Evolutionary conservation across 352 stramenopile genomes (phyloP), one percentile per base, ranked within the genome.

Genomic region (Plasmopara halstedii): DNA sequence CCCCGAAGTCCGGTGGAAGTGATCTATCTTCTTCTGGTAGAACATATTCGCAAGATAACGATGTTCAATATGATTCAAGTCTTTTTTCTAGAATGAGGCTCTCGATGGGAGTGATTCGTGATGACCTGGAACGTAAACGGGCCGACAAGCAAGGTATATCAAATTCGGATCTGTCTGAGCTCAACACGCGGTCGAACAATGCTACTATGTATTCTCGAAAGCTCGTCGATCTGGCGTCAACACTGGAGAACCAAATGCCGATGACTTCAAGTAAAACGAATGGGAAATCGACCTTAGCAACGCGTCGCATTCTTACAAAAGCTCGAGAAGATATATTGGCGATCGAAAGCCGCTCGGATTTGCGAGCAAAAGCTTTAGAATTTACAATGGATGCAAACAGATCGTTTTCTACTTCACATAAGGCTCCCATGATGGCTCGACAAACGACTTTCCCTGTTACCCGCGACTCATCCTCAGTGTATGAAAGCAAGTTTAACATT

Each of bases 141-240:
- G 46, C 42, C 0, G 47, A 46, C 23, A n/a, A 7, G n/a, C 54
- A 38, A 25, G 26, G 26, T 4, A 66, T 64, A 48, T 70, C 57
- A 4, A 84, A 84, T 36, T 60, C 54, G 2, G 64, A 74, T 18
- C 51, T 88, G 14, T 70, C 74, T 0, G 74, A 87, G 48, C 51
- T 88, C 11, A 92, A 89, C 32, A 72, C 77, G 9, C 70, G 74
- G 22, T 92, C 77, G 4, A 47, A 84, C 22, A 71, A 60, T 43
- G 60, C 89, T 25, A 50, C n/a, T 6, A 50, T 42, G 41, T 35
- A n/a, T 11, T 42, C 44, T 51, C 41, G 49, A n/a, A 48, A 54
- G 42, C 48, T 35, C 14, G 31, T 50, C 10, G 49, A 63, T 37
- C 47, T 35, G 9, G 48, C 46, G 10, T 50, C 45, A 37, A 15